phyloP scores from a whole-genome alignment of 2,329 filamentous ascomycete genomes.

The Bisporella sp. region DNA sequence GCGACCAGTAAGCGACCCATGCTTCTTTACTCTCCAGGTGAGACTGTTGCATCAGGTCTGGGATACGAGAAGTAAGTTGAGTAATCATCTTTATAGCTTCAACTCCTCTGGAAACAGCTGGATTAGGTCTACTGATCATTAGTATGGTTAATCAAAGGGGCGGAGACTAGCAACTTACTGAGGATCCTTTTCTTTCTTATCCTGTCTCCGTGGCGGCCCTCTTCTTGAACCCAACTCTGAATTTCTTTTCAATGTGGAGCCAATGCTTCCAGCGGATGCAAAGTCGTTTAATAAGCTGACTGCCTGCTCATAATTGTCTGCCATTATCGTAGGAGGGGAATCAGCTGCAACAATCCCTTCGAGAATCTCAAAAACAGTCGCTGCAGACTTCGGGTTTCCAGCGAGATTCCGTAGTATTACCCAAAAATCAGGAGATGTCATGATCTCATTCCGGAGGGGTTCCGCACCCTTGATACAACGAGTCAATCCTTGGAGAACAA shows the following conservation, averaged over 20 bases:
- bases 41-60: constrained; percentile 83
- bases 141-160: constrained; percentile 9
- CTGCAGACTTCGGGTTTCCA: constrained; percentile 60
- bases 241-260: constrained; percentile 62
- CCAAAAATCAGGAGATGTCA: constrained; percentile 97
- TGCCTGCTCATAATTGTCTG: constrained; percentile 91
- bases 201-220: constrained; percentile 38
- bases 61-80: constrained; percentile 73
- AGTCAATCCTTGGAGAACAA: constrained; percentile 72
- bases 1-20: constrained; percentile 97
- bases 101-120: constrained; percentile 68
- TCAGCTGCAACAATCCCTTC: constrained; percentile 63
- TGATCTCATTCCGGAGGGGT: constrained; percentile 81
- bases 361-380: constrained; percentile 80
- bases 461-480: constrained; percentile 73
- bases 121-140: constrained; percentile 48
- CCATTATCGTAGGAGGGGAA: constrained; percentile 75
- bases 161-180: constrained; percentile 38
- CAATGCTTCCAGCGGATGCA: constrained; percentile 72
- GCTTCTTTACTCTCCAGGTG: constrained; percentile 86
- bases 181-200: constrained; percentile 35
- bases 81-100: constrained; percentile 79
- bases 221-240: constrained; percentile 45
- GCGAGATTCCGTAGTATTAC: constrained; percentile 74
- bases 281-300: constrained; percentile 84